phyloP scores from a whole-genome alignment of 306 rosid genomes.

The Astragalus membranaceus region DNA sequence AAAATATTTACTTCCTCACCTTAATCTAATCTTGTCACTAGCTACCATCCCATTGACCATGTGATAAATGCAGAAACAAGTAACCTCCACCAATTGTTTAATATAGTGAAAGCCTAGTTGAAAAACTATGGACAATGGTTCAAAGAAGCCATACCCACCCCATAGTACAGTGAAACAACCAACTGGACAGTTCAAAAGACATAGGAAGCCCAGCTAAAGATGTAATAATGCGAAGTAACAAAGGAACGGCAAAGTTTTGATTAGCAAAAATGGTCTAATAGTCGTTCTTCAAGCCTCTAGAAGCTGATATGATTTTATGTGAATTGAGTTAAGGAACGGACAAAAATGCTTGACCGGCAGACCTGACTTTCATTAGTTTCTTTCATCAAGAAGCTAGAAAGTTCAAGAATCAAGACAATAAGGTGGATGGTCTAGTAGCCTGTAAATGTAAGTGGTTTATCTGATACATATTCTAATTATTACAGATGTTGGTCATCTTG shows the following conservation, averaged over 20 bases:
- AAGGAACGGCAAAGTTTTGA: background rate
- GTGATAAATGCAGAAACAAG: constrained; percentile 1
- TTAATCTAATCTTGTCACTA: background rate
- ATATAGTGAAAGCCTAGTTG: too few relatives aligned
- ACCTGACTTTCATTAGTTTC: background rate
- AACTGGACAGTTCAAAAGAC: background rate
- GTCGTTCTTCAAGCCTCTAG: too few relatives aligned
- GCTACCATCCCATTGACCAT: background rate
- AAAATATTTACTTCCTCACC: background rate
- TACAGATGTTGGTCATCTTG: constrained; percentile 1
- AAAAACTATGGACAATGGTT: too few relatives aligned
- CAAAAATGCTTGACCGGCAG: background rate
- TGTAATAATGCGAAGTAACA: background rate
- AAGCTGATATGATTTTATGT: too few relatives aligned
- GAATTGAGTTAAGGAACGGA: too few relatives aligned
- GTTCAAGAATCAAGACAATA: too few relatives aligned
- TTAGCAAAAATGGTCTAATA: too few relatives aligned
- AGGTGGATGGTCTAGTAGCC: background rate
- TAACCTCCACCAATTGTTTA: background rate
- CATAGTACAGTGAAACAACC: too few relatives aligned
- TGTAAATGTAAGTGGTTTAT: background rate
- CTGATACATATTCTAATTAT: background rate
- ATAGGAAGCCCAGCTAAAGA: background rate
- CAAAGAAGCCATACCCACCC: too few relatives aligned
- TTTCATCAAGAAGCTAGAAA: background rate